Percentiles rank a stretch among this genome's conserved stretches.
Conservation (phyloP, 2,329 filamentous ascomycete species). For the Amesomyces nigricolor region DNA sequence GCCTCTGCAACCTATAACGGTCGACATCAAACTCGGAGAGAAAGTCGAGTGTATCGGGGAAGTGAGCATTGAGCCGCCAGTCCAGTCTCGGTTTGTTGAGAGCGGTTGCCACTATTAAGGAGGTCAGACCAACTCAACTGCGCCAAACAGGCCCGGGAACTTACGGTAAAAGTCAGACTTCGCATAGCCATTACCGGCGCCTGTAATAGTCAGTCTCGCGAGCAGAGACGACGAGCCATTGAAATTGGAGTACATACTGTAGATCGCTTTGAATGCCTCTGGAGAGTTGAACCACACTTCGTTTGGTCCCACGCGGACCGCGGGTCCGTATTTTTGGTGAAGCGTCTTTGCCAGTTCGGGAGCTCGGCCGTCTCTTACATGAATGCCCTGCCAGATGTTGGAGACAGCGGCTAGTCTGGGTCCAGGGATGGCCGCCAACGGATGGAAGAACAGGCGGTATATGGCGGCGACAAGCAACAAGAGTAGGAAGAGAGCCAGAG, state of each 20-base stretch:
- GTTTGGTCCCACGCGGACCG: constrained; percentile 49
- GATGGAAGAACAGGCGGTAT: constrained; percentile 41
- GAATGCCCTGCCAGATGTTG: constrained; percentile 43
- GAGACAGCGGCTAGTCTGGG: constrained; percentile 43
- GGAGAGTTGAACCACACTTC: constrained; percentile 48
- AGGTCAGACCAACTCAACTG: neutral
- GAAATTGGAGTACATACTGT: constrained; percentile 32
- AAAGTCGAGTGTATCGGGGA: constrained; percentile 45
- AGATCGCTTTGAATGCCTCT: constrained; percentile 44
- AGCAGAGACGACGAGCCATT: neutral
- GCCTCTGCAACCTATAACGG: constrained; percentile 45
- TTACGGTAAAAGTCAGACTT: constrained; percentile 50
- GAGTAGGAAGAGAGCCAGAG: neutral
- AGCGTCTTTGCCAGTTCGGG: constrained; percentile 38
- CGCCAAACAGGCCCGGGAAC: constrained; percentile 11
- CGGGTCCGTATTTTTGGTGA: constrained; percentile 43
- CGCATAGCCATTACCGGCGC: constrained; percentile 42
- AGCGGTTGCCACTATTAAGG: constrained; percentile 39
- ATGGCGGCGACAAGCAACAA: neutral
- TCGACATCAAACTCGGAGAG: constrained; percentile 43
- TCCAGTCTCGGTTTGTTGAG: constrained; percentile 40
- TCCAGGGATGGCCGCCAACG: constrained; percentile 41
- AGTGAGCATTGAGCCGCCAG: constrained; percentile 33
- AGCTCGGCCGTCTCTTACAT: constrained; percentile 41
- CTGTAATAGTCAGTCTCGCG: constrained; percentile 27